Evolutionary conservation across 2,329 filamentous ascomycete genomes (phyloP).

Genomic region (Cryphonectria nitschkei): DNA sequence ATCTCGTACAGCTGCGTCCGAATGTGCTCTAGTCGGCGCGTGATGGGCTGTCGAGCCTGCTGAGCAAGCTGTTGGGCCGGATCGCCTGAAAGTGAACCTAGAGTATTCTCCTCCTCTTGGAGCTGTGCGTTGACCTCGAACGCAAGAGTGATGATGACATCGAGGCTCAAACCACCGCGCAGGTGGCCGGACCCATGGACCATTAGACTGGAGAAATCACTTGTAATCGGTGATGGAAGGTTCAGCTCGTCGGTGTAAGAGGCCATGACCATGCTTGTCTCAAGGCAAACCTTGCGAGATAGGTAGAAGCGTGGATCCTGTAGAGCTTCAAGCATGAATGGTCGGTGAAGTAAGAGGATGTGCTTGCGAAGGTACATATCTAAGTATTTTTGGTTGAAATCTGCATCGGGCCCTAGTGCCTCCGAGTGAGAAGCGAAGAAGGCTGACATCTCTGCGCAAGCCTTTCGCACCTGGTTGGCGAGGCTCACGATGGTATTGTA

Average conservation of each 20-base stretch:
- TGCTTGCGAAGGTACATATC: constrained; percentile 35
- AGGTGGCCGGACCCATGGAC: constrained; percentile 11
- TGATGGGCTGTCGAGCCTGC: constrained; percentile 14
- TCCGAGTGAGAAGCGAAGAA: constrained; percentile 28
- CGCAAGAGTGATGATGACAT: constrained; percentile 17
- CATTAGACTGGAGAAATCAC: constrained; percentile 17
- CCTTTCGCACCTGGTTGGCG: constrained; percentile 28
- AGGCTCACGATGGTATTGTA: constrained; percentile 31
- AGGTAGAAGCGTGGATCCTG: constrained; percentile 33
- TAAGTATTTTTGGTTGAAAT: constrained; percentile 34
- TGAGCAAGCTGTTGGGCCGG: constrained; percentile 16
- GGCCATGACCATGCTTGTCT: constrained; percentile 33
- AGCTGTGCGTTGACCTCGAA: constrained; percentile 22
- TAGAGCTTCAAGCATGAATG: constrained; percentile 32
- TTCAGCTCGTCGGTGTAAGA: constrained; percentile 31
- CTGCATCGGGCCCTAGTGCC: neutral
- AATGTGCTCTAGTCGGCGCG: constrained; percentile 17
- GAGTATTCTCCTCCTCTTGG: constrained; percentile 5
- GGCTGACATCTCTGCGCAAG: constrained; percentile 32
- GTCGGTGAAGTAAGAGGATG: constrained; percentile 34
- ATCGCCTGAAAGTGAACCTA: neutral
- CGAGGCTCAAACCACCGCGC: constrained; percentile 16
- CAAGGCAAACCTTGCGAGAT: constrained; percentile 34
- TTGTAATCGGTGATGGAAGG: neutral
- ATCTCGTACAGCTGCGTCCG: constrained; percentile 18